Evolutionary conservation across 306 rosid species (phyloP).

Genomic region (Quercus rubra): DNA sequence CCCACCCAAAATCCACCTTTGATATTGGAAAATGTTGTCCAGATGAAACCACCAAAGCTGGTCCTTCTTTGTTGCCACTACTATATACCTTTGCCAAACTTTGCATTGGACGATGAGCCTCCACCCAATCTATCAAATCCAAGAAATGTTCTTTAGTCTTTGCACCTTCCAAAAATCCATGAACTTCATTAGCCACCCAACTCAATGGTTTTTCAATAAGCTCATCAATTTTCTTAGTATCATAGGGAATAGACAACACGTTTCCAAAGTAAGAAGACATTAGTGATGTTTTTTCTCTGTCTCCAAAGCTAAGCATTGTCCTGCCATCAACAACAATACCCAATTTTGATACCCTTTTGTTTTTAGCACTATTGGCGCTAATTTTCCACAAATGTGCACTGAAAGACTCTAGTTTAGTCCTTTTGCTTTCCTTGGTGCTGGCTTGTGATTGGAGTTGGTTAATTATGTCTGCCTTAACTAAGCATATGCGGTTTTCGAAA

Average conservation of each 20-base stretch:
- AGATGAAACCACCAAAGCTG: too few species aligned
- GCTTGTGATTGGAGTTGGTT: slow-evolving; percentile 20
- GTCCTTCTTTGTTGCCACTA: too few species aligned
- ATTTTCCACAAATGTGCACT: slow-evolving; percentile 67
- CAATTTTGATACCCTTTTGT: slow-evolving; percentile 35
- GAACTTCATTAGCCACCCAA: slow-evolving; percentile 46
- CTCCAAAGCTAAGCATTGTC: slow-evolving; percentile 16
- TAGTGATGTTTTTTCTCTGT: neutral
- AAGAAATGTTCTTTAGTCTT: slow-evolving; percentile 52
- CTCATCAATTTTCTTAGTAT: slow-evolving; percentile 26
- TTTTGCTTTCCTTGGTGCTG: neutral
- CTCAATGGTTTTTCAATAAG: slow-evolving; percentile 37
- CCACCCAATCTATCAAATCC: slow-evolving; percentile 77
- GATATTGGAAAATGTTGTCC: neutral
- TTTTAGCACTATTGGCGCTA: slow-evolving; percentile 36
- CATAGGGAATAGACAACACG: slow-evolving; percentile 62
- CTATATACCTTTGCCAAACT: slow-evolving; percentile 26
- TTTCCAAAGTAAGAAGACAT: slow-evolving; percentile 57
- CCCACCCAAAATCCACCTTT: slow-evolving; percentile 73
- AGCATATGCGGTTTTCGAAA: slow-evolving; percentile 52
- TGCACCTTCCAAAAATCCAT: slow-evolving; percentile 24
- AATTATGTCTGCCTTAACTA: slow-evolving; percentile 29
- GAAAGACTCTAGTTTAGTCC: slow-evolving; percentile 58
- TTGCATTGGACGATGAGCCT: slow-evolving; percentile 15
- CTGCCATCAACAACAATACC: slow-evolving; percentile 80